Conservation (phyloP, 768 basidiomycete genomes). For the Boletus rufocinnamomeus region DNA sequence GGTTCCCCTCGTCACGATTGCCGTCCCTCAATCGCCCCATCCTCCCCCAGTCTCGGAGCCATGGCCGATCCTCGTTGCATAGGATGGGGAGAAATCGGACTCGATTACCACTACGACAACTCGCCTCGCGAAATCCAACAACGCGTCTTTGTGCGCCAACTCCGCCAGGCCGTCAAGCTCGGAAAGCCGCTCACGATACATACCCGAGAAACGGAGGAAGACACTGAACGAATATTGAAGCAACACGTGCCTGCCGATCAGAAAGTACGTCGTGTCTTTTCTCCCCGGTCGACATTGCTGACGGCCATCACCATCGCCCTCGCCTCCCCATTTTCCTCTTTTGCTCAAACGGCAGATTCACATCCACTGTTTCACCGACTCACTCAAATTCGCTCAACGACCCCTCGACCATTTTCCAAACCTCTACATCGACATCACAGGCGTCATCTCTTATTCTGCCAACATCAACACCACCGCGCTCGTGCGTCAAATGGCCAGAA, state of each 20-base stretch:
- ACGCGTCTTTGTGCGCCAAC: conserved; percentile 65
- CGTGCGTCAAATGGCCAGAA: too few species aligned
- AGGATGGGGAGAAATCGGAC: conserved; percentile 87
- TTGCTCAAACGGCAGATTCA: too few species aligned
- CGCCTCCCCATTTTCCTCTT: not conserved
- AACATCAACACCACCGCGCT: too few species aligned
- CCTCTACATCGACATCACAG: too few species aligned
- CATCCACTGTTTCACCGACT: too few species aligned
- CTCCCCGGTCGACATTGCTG: not conserved
- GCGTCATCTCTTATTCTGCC: too few species aligned
- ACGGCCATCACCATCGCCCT: not conserved
- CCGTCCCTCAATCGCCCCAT: not conserved
- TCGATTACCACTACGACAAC: conserved; percentile 83
- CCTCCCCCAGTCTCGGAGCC: conserved; percentile 56
- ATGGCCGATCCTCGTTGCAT: conserved; percentile 82
- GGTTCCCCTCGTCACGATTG: not conserved
- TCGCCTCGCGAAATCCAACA: conserved; percentile 72
- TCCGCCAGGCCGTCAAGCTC: conserved; percentile 64
- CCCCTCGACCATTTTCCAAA: too few species aligned
- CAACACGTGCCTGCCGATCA: conserved; percentile 73
- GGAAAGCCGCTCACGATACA: conserved; percentile 84
- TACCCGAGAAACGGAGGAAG: conserved; percentile 82
- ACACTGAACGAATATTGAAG: conserved; percentile 77
- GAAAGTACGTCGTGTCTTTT: conserved; percentile 44
- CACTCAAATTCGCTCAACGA: too few species aligned